Conservation (phyloP, 805 yeast species). For the Kazachstania viticola region DNA sequence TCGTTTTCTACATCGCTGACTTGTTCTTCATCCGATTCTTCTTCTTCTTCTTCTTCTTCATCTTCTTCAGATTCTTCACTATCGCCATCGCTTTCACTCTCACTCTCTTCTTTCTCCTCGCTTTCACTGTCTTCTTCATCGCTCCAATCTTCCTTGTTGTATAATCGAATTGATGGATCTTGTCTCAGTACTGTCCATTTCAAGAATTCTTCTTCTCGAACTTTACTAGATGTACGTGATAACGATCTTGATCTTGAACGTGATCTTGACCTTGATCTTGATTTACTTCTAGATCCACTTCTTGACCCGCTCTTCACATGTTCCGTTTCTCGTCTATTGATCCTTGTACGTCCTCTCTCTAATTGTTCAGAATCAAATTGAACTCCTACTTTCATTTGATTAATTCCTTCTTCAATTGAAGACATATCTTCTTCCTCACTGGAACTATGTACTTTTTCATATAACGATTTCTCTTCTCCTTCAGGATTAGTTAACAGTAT, state of each 20-base stretch:
- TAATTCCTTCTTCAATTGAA: no score
- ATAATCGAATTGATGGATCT: constrained; percentile 61
- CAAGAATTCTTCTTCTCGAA: constrained; percentile 30
- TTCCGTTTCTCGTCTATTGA: constrained; percentile 9
- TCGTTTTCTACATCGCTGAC: constrained; percentile 29
- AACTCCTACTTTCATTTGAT: constrained; percentile 6
- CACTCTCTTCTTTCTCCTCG: constrained; percentile 10
- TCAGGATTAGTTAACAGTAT: constrained; percentile 16
- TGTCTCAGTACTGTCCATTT: constrained; percentile 60
- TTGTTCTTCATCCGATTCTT: constrained; percentile 31
- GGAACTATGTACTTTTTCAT: neutral
- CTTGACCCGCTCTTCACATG: constrained; percentile 1
- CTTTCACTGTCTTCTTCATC: constrained; percentile 7
- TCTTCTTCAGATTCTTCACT: constrained; percentile 7
- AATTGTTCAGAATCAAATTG: constrained; percentile 22
- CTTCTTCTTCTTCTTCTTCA: constrained; percentile 10
- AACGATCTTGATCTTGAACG: constrained; percentile 18
- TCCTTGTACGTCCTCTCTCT: constrained; percentile 22
- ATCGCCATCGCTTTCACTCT: constrained; percentile 6
- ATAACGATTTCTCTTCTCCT: constrained; percentile 7
- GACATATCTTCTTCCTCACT: neutral
- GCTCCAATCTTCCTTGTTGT: constrained; percentile 12
- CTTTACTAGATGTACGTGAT: constrained; percentile 19
- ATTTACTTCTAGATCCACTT: constrained; percentile 4
- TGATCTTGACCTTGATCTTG: constrained; percentile 12